Percentiles rank a stretch among this genome's conserved stretches.
Conservation (phyloP, 306 rosid species). For the Pachyrhizus erosus region DNA sequence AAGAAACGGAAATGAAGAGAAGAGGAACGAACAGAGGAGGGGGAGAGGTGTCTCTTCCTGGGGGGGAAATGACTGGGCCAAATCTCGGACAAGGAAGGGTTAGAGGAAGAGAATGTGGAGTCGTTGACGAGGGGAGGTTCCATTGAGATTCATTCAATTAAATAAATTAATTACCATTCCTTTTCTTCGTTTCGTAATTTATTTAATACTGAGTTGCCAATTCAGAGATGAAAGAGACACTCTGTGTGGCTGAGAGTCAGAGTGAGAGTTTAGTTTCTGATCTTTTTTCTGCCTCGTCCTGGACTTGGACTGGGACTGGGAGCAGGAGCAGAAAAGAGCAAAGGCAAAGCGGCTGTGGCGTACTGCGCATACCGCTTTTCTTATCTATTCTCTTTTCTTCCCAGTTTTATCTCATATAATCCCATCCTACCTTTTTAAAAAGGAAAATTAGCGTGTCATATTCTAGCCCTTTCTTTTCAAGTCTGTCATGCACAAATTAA, state of each 20-base stretch:
- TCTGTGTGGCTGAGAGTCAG: background rate
- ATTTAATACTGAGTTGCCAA: background rate
- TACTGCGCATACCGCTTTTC: slow-evolving; percentile 13
- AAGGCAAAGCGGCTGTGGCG: background rate
- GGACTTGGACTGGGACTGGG: background rate
- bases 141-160: slow-evolving; percentile 62
- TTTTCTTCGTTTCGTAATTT: too few relatives aligned
- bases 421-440: background rate
- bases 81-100: slow-evolving; percentile 80
- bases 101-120: slow-evolving; percentile 76
- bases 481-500: too few relatives aligned
- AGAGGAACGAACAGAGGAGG: slow-evolving; percentile 57
- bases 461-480: background rate
- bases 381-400: background rate
- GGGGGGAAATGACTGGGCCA: slow-evolving; percentile 62
- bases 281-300: background rate
- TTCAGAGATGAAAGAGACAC: background rate
- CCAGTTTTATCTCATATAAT: background rate
- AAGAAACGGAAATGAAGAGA: too few relatives aligned
- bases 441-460: background rate
- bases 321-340: background rate
- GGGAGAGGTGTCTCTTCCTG: slow-evolving; percentile 60
- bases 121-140: slow-evolving; percentile 79
- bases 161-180: too few relatives aligned
- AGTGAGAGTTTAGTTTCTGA: background rate